A percentile compares a stretch with the other conserved stretches of the same genome.
Evolutionary conservation across 306 rosid genomes (phyloP).

Genomic region (Sophora flavescens): DNA sequence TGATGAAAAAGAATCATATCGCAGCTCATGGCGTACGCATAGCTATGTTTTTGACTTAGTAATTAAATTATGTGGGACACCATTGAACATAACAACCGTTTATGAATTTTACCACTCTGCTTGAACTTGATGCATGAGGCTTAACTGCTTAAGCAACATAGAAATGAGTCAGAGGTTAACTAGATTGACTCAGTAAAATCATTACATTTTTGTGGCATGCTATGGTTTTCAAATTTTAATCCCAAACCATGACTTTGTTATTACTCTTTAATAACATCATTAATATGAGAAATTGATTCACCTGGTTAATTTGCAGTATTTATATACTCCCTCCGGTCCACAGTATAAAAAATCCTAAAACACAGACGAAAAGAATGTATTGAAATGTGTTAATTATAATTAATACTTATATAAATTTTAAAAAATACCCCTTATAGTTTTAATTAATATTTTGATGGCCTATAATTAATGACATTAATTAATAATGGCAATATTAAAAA

Average conservation of each 20-base stretch:
- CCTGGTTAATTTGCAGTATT: too few species aligned
- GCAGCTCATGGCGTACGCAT: neutral
- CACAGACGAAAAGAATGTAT: too few species aligned
- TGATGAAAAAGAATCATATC: neutral
- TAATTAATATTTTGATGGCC: too few species aligned
- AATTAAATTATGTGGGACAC: slow-evolving; percentile 19
- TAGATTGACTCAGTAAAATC: neutral
- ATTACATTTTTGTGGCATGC: neutral
- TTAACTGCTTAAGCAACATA: neutral
- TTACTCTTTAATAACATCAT: too few species aligned
- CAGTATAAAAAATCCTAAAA: too few species aligned
- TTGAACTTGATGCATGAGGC: neutral
- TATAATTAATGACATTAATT: too few species aligned
- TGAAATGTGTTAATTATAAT: too few species aligned
- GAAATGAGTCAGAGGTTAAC: neutral
- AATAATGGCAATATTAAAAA: too few species aligned
- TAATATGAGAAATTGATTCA: too few species aligned
- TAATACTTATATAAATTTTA: too few species aligned
- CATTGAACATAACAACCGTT: neutral
- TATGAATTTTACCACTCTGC: neutral
- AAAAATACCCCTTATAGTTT: too few species aligned
- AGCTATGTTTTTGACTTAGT: neutral
- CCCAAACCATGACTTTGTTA: neutral
- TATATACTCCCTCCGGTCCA: too few species aligned
- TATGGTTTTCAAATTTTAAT: neutral